Base-by-base conservation (phyloP, 116 monocot genomes). In the Papilionanthe hybrid region DNA sequence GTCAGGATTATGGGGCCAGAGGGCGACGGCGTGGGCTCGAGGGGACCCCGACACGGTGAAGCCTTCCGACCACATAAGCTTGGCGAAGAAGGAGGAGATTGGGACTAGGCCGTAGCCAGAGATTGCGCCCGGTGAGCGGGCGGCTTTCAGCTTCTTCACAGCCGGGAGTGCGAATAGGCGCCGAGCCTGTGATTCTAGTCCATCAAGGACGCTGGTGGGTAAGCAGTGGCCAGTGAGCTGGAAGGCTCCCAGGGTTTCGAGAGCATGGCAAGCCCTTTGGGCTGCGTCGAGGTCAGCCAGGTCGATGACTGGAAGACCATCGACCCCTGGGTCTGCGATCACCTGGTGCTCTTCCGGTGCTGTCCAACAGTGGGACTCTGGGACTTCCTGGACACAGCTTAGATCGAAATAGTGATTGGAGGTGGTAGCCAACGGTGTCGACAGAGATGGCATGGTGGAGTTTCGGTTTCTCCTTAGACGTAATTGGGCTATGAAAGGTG, bases 31-130 rank as follows among this genome's bases (percentile, higher is more conserved):
- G 18, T 87, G 81, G 41, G 79, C 43, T 50, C 65, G 44, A 17
- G 87, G 81, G 32, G 85, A 78, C 11, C 80, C 84, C 32, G 78
- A 42, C 37, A 91, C 78, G 75, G 87, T 85, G 83, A 87, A 91
- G 37, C 91, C 91, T 77, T 92, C 91, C 9, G 89, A 89, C 91
- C 89, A 92, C 85, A 92, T 87, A 20, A 58, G 20, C 78, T 89
- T 89, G 27, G 82, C 47, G 85, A 89, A 92, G 78, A 87, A 85
- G 71, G 81, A 72, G 44, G 87, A 85, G 79, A 89, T 87, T 55
- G 80, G 83, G 63, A 72, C 82, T 9, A 58, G 58, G 41, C 91
- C 91, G 75, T 89, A 92, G 27, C 91, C 91, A 6, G 85, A 79
- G 22, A 83, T 44, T n/a, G 78, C 49, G 13, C 60, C 82, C 15